These are phyloP conservation scores for Glycine latifolia DNA, from an alignment of 306 rosid species.

Conservation along the genomic window DNA sequence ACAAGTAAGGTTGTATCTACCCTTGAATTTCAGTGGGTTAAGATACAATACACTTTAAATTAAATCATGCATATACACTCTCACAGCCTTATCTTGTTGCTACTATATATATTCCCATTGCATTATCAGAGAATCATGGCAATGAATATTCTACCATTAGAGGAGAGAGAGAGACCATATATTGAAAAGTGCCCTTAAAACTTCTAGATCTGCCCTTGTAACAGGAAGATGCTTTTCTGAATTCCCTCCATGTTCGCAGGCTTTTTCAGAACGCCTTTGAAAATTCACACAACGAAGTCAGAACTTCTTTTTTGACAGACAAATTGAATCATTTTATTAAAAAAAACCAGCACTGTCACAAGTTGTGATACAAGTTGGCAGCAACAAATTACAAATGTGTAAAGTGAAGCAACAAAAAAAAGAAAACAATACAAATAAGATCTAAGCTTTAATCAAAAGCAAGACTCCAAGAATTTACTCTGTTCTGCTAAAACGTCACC, in stretches of 20 bases:
- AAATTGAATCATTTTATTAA: no score
- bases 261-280: constrained; percentile 83
- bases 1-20: neutral
- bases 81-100: constrained; percentile 1
- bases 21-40: neutral
- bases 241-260: constrained; percentile 65
- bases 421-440: no score
- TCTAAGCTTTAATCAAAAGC: no score
- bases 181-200: constrained; percentile 75
- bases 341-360: no score
- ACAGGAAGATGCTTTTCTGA: constrained; percentile 64
- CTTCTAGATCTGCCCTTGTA: constrained; percentile 74
- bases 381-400: no score
- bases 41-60: neutral
- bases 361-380: no score
- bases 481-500: no score
- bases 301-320: neutral
- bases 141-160: neutral
- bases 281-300: constrained; percentile 46
- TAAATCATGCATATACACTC: neutral
- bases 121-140: constrained; percentile 18
- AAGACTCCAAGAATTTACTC: no score
- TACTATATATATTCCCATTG: constrained; percentile 8
- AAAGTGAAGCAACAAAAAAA: no score
- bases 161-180: constrained; percentile 55